Evolutionary conservation across 139 green algal species (phyloP).

Genomic region (Micractinium conductrix): DNA sequence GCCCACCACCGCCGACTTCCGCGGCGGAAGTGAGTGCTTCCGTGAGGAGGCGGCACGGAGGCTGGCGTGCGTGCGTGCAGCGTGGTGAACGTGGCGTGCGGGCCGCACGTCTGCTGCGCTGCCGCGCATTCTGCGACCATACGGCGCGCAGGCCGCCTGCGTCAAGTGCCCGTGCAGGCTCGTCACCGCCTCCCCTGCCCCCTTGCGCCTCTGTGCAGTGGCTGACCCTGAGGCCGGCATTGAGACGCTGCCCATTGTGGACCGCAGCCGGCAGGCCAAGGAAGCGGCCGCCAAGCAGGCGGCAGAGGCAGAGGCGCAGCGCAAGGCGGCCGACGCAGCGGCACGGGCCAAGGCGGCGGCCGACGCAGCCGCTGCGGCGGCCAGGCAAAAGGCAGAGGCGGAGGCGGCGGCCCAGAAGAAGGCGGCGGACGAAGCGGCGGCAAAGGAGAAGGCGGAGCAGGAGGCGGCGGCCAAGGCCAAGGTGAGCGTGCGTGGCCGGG

Average conservation of each 20-base stretch:
- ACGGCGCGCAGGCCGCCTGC: no score
- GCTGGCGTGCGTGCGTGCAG: neutral
- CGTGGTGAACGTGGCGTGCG: neutral
- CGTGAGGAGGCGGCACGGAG: no score
- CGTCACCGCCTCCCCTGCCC: neutral
- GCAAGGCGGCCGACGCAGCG: neutral
- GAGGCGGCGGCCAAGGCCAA: no score
- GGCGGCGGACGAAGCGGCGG: neutral
- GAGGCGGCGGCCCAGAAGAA: neutral
- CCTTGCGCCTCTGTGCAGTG: neutral
- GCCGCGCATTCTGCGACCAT: no score
- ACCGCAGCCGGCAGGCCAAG: constrained; percentile 1
- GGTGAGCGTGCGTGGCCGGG: no score
- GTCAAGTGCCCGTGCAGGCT: no score
- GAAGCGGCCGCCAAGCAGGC: neutral
- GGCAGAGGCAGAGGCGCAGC: neutral
- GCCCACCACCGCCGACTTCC: neutral
- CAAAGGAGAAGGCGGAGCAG: neutral
- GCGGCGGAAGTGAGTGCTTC: constrained; percentile 5
- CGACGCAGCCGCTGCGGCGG: neutral
- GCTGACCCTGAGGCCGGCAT: constrained; percentile 11
- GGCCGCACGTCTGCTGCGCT: neutral
- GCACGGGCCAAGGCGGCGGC: neutral
- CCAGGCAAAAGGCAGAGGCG: neutral
- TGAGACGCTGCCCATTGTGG: neutral